Evolutionary conservation across 305 asterid species (phyloP), one percentile per base, ranked within the genome.

Genomic region (Galium porrigens): DNA sequence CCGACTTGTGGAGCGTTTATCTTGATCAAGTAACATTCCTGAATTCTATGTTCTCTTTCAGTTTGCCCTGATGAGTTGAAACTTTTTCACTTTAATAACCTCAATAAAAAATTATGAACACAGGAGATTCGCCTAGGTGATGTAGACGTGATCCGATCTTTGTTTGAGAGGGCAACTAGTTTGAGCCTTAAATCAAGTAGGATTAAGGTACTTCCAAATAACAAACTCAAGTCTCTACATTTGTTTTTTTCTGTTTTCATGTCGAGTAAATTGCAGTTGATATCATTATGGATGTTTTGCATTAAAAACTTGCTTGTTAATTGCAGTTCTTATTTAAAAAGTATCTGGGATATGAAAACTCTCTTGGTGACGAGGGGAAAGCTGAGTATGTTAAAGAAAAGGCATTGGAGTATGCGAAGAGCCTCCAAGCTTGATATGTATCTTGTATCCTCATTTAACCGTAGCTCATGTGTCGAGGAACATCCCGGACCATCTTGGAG

Each of bases 1-100:
- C 92, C 17, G 99, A 92, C 76, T 71, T 89, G 78, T 92, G 99
- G 99, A 92, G 92, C 68, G 72, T 87, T 70, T 92, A 92, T 74
- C 81, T 92, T 6, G 99, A 92, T 76, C 99, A 86, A 72, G 99
- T 92, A 87, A 74, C 60, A 6, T 5, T 46, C 33, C 14, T 5
- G 37, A 57, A 55, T 8, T 5, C 58, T 11, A 54, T 59, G 15
- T 1, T 12, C 18, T 2, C 30, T 22, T 9, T 25, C 33, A 22
- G 5, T 18, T 22, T 5, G 14, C 18, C 32, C 8, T 1, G 39
- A 4, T 62, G 36, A n/a, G 9, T 63, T 63, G n/a, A 48, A 29
- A 29, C 3, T 44, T 27, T 22, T 64, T 11, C 37, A 1, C 29
- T 57, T 57, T 66, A 63, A 1, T 33, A n/a, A 25, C 66, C 70